Evolutionary conservation across 768 basidiomycete species (phyloP).

Genomic region (Tephrocybe sp.): DNA sequence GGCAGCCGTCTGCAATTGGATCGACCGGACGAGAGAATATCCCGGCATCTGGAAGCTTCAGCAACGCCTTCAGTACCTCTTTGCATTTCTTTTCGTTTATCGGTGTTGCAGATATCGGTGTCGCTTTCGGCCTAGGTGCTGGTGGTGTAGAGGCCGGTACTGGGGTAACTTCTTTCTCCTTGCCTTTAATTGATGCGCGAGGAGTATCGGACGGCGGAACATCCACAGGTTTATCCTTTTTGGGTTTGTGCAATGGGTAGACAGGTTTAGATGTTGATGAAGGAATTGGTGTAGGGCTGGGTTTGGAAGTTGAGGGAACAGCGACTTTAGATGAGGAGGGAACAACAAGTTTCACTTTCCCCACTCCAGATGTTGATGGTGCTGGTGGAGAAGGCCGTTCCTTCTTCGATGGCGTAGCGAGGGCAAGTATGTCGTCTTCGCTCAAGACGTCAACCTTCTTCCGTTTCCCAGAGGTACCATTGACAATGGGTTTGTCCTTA

Average conservation of each 20-base stretch:
- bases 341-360: conserved; percentile 21
- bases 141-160: conserved; percentile 29
- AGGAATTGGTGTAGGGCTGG: not conserved
- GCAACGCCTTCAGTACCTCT: conserved; percentile 61
- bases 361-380: conserved; percentile 26
- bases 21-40: conserved; percentile 87
- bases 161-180: conserved; percentile 59
- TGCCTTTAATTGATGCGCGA: conserved; percentile 62
- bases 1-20: conserved; percentile 79
- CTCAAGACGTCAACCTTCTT: conserved; percentile 44
- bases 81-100: conserved; percentile 85
- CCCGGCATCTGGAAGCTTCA: conserved; percentile 61
- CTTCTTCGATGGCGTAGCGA: conserved; percentile 65
- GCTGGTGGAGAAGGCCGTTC: conserved; percentile 44
- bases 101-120: conserved; percentile 40
- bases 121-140: conserved; percentile 39
- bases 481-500: conserved; percentile 35
- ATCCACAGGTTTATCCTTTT: conserved; percentile 44
- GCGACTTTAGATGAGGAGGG: conserved; percentile 20
- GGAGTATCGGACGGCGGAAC: conserved; percentile 29
- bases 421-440: conserved; percentile 64
- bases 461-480: conserved; percentile 51
- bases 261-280: conserved; percentile 18
- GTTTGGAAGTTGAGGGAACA: conserved; percentile 3
- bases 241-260: conserved; percentile 24